phyloP scores from a whole-genome alignment of 2,329 filamentous ascomycete genomes.

The Colletotrichum brevisporum region DNA sequence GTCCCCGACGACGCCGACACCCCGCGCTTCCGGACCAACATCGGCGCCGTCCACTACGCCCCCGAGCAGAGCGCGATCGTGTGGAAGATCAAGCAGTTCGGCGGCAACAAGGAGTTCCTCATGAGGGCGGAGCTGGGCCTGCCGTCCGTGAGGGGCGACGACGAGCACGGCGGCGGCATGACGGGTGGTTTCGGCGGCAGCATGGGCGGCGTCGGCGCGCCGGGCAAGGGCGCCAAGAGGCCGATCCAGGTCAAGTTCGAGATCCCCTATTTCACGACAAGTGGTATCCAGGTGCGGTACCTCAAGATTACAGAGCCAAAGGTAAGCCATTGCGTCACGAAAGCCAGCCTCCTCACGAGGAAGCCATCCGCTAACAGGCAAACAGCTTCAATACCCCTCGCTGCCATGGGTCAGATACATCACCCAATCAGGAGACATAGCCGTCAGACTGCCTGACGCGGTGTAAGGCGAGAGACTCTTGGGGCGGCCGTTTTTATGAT shows the following conservation, averaged over 20 bases:
- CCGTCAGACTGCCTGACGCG: constrained; percentile 92
- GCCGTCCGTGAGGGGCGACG: constrained; percentile 93
- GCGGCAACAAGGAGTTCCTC: constrained; percentile 97
- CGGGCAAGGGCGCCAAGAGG: constrained; percentile 87
- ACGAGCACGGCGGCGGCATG: constrained; percentile 97
- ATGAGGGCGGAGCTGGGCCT: constrained; percentile 98
- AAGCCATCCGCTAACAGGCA: constrained; percentile 36
- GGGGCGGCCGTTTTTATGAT: constrained; percentile 2
- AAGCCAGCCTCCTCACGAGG: neutral
- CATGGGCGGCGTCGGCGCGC: constrained; percentile 89
- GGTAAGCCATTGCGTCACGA: constrained; percentile 64
- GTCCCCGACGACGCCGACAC: constrained; percentile 98
- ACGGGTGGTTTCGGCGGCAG: constrained; percentile 96
- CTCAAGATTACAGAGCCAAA: constrained; percentile 99
- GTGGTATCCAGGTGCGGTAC: constrained; percentile 97
- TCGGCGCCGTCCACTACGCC: constrained; percentile 96
- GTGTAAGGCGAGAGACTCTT: constrained; percentile 65
- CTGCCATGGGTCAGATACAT: constrained; percentile 99
- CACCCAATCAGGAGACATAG: constrained; percentile 97
- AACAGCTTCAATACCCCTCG: constrained; percentile 95
- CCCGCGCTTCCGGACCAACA: constrained; percentile 96
- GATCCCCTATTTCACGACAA: constrained; percentile 99
- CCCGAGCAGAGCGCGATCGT: constrained; percentile 98
- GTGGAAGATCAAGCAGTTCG: constrained; percentile 99
- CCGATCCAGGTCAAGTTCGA: constrained; percentile 99